A percentile compares a stretch with the other conserved stretches of the same genome.
Conservation (phyloP, 208 protist species). For the Herpetomonas tarakana region DNA sequence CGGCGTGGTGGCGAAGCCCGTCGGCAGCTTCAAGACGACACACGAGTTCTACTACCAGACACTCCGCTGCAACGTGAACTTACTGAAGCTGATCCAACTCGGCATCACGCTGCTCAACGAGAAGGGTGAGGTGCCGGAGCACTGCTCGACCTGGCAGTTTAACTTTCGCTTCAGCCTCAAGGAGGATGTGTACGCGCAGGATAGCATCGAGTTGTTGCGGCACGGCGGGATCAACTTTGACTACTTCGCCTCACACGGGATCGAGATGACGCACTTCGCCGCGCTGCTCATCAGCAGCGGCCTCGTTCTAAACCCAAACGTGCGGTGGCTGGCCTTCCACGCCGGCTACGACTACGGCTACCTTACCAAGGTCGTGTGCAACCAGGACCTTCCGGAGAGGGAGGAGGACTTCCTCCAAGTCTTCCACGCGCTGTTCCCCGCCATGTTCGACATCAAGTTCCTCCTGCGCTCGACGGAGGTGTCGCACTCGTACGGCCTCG, state of each 20-base stretch:
- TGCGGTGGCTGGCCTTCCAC: constrained; percentile 99
- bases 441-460: constrained; percentile 99
- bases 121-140: constrained; percentile 94
- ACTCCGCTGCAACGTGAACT: constrained; percentile 98
- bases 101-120: constrained; percentile 98
- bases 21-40: constrained; percentile 93
- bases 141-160: constrained; percentile 98
- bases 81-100: constrained; percentile 99
- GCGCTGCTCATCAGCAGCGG: constrained; percentile 97
- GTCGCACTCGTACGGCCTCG: constrained; percentile 94
- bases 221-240: constrained; percentile 97
- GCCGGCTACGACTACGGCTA: constrained; percentile 99
- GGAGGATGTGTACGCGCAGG: constrained; percentile 97
- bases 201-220: constrained; percentile 97
- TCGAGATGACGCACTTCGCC: constrained; percentile 96
- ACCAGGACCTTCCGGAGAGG: constrained; percentile 93
- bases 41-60: constrained; percentile 97
- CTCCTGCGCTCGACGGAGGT: constrained; percentile 94
- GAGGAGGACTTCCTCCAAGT: constrained; percentile 97
- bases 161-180: constrained; percentile 98
- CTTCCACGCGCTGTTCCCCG: constrained; percentile 96
- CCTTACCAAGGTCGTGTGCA: constrained; percentile 95
- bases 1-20: constrained; percentile 96
- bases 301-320: constrained; percentile 94
- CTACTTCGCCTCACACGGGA: constrained; percentile 92